phyloP scores from a whole-genome alignment of 257 asterid genomes.

The Gardenia jasminoides region DNA sequence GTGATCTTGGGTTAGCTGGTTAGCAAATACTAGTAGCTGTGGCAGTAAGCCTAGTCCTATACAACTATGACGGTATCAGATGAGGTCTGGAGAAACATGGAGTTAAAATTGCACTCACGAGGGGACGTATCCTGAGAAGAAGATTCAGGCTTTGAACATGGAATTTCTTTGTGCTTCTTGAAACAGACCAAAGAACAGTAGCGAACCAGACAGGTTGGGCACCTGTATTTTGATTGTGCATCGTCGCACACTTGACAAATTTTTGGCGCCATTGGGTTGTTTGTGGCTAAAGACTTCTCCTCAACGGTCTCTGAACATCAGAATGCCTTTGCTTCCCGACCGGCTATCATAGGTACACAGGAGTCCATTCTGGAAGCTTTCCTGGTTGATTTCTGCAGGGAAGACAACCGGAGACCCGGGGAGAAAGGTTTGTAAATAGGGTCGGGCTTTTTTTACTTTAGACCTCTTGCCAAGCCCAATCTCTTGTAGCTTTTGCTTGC shows the following conservation, averaged over 20 bases:
- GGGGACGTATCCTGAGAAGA: slow-evolving; percentile 18
- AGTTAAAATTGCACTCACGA: slow-evolving; percentile 1
- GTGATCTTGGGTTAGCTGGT: background rate
- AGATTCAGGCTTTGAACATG: slow-evolving; percentile 54
- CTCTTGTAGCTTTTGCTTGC: no score
- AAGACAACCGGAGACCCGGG: background rate
- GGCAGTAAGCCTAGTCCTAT: no score
- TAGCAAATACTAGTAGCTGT: background rate
- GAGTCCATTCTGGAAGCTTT: background rate
- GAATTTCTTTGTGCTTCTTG: slow-evolving; percentile 86
- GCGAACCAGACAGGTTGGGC: slow-evolving; percentile 69
- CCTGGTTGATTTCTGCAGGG: no score
- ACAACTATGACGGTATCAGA: no score
- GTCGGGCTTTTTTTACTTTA: no score
- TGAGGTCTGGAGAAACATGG: no score
- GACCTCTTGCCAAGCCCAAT: no score
- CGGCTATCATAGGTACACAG: background rate
- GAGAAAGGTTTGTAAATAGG: no score
- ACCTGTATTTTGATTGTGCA: slow-evolving; percentile 76
- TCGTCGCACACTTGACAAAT: slow-evolving; percentile 67
- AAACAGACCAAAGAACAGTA: slow-evolving; percentile 77
- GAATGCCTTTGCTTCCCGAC: no score
- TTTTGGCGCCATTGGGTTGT: slow-evolving; percentile 45
- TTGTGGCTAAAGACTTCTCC: background rate
- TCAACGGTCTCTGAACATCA: background rate